These are phyloP conservation scores for Lichtheimia ramosa DNA, from an alignment of 371 early-diverging fungal species.

Conservation along the genomic window DNA sequence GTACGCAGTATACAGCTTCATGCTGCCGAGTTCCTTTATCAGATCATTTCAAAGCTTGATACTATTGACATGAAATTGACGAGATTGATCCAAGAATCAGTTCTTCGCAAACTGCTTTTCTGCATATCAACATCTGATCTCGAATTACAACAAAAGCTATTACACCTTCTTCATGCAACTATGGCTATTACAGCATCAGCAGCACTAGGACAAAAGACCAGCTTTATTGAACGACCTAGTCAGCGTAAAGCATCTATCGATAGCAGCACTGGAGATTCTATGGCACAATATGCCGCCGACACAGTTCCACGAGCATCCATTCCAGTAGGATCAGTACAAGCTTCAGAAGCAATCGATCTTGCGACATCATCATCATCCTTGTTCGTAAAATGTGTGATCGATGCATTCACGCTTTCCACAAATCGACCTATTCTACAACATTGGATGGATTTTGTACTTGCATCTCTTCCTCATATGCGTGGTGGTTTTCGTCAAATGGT, in stretches of 20 bases:
- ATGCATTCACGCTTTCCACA: conserved; percentile 55
- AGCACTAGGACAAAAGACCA: conserved; percentile 13
- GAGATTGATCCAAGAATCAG: conserved; percentile 54
- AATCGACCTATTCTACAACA: conserved; percentile 72
- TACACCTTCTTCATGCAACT: conserved; percentile 66
- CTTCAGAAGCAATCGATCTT: conserved; percentile 27
- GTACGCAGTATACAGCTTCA: conserved; percentile 58
- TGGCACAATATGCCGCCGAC: conserved; percentile 15
- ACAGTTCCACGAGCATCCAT: conserved; percentile 9
- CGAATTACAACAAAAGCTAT: conserved; percentile 71
- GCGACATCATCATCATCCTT: conserved; percentile 44
- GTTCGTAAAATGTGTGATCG: conserved; percentile 62
- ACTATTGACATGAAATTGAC: conserved; percentile 52
- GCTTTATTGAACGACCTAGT: conserved; percentile 12
- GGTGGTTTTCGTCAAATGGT: conserved; percentile 62
- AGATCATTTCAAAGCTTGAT: conserved; percentile 59
- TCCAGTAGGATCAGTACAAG: conserved; percentile 4
- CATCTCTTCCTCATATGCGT: conserved; percentile 61
- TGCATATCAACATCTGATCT: conserved; percentile 56
- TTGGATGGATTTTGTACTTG: conserved; percentile 77
- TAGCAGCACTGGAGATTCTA: conserved; percentile 10
- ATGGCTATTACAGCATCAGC: conserved; percentile 48
- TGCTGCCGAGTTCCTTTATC: conserved; percentile 62
- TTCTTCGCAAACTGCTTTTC: conserved; percentile 60
- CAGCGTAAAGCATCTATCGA: conserved; percentile 23